Conservation (phyloP, 2,329 filamentous ascomycete genomes). For the Pseudocercospora fuligena region DNA sequence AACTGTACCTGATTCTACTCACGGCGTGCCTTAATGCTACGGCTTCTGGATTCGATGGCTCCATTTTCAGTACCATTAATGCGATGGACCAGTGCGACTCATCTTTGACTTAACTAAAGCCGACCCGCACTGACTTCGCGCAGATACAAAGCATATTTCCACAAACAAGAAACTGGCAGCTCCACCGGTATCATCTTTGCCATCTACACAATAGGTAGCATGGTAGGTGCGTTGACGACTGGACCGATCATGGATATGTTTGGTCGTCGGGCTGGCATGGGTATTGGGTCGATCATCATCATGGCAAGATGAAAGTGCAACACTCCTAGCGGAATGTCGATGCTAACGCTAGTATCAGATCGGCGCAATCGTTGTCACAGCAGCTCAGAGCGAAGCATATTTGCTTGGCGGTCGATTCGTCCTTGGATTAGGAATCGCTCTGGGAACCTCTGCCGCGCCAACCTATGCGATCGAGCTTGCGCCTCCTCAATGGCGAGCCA, state of each 20-base stretch:
- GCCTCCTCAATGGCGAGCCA: constrained; percentile 24
- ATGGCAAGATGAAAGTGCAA: neutral
- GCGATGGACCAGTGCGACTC: constrained; percentile 18
- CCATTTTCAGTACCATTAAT: constrained; percentile 22
- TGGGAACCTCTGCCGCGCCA: constrained; percentile 24
- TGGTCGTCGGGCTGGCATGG: constrained; percentile 20
- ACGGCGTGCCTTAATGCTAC: constrained; percentile 21
- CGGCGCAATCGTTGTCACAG: constrained; percentile 16
- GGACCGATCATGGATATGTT: constrained; percentile 43
- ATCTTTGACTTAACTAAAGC: neutral
- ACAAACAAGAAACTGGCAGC: constrained; percentile 19
- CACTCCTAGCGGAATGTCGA: neutral
- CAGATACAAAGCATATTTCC: constrained; percentile 17
- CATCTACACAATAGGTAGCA: constrained; percentile 56
- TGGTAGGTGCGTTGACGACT: constrained; percentile 50
- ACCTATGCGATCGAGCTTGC: constrained; percentile 25
- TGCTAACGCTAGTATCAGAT: neutral
- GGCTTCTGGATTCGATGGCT: constrained; percentile 19
- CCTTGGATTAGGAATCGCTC: constrained; percentile 26
- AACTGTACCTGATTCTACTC: constrained; percentile 18
- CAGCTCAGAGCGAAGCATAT: constrained; percentile 16
- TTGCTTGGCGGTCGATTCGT: constrained; percentile 24
- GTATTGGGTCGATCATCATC: constrained; percentile 15
- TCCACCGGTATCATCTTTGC: constrained; percentile 55
- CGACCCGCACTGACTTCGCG: neutral